Conservation (phyloP, 2,329 filamentous ascomycete species). For the Tympanopsis confertula region DNA sequence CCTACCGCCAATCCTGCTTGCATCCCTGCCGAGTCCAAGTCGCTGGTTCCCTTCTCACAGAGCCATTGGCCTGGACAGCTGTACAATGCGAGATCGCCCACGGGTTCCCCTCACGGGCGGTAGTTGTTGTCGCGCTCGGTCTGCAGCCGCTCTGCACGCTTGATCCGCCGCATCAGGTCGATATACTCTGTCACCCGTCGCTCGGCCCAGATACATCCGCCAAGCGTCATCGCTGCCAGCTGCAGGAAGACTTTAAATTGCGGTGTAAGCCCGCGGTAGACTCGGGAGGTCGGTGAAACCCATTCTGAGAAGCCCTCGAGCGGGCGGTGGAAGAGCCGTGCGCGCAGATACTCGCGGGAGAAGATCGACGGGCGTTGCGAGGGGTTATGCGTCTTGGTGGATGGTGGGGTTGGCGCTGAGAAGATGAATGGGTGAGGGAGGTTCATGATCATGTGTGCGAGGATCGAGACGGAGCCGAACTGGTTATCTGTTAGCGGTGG, state of each 20-base stretch:
- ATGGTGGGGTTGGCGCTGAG: slow-evolving; percentile 12
- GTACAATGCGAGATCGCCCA: slow-evolving; percentile 12
- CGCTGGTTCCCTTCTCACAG: too few relatives aligned
- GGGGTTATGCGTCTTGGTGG: not conserved
- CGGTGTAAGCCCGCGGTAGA: slow-evolving; percentile 32
- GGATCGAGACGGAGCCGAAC: slow-evolving; percentile 30
- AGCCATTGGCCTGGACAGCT: slow-evolving; percentile 10
- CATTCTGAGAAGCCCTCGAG: slow-evolving; percentile 34
- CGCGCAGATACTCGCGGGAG: slow-evolving; percentile 2
- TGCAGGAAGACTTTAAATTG: slow-evolving; percentile 36
- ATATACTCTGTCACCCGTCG: slow-evolving; percentile 29
- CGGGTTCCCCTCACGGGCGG: slow-evolving; percentile 18
- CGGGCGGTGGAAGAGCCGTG: slow-evolving; percentile 16
- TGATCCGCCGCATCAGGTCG: slow-evolving; percentile 22
- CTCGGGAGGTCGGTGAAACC: slow-evolving; percentile 23
- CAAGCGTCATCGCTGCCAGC: slow-evolving; percentile 30
- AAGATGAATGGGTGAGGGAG: slow-evolving; percentile 27
- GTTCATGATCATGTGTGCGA: slow-evolving; percentile 28
- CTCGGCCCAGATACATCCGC: slow-evolving; percentile 34
- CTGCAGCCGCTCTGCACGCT: slow-evolving; percentile 18
- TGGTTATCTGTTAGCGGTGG: slow-evolving; percentile 6
- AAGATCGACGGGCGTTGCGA: not conserved
- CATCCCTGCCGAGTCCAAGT: too few relatives aligned
- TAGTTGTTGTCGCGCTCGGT: slow-evolving; percentile 16
- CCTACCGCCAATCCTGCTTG: too few relatives aligned